phyloP scores from a whole-genome alignment of 257 asterid species.

The Solanum pinnatisectum region DNA sequence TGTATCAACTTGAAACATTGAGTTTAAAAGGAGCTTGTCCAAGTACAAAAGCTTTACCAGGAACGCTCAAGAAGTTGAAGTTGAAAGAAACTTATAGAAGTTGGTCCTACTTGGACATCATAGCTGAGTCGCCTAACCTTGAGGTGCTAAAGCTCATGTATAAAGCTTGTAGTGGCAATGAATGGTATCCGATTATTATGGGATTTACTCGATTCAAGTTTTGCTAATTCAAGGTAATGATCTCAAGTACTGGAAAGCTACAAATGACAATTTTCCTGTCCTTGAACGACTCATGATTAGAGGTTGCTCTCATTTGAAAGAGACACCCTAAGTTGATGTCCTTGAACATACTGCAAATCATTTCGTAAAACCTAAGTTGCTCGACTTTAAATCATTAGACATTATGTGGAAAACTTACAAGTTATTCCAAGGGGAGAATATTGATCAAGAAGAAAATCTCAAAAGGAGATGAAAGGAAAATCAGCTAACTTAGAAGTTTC shows the following conservation, averaged over 20 bases:
- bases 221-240: background rate
- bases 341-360: no score
- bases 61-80: background rate
- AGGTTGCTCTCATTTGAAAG: background rate
- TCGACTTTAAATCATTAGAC: no score
- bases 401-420: no score
- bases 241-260: background rate
- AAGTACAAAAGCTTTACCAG: no score
- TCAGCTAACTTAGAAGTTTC: no score
- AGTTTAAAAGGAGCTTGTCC: background rate
- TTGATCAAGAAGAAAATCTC: no score
- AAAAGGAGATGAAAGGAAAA: no score
- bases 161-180: background rate
- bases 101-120: background rate
- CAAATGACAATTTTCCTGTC: background rate
- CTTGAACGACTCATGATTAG: background rate
- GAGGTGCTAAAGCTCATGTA: background rate
- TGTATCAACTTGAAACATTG: background rate
- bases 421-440: no score
- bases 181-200: background rate
- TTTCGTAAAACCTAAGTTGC: no score
- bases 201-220: background rate
- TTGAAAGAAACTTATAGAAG: background rate
- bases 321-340: background rate
- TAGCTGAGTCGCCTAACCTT: background rate